Conservation (phyloP, 257 asterid species). For the Oldenlandia corymbosa region DNA sequence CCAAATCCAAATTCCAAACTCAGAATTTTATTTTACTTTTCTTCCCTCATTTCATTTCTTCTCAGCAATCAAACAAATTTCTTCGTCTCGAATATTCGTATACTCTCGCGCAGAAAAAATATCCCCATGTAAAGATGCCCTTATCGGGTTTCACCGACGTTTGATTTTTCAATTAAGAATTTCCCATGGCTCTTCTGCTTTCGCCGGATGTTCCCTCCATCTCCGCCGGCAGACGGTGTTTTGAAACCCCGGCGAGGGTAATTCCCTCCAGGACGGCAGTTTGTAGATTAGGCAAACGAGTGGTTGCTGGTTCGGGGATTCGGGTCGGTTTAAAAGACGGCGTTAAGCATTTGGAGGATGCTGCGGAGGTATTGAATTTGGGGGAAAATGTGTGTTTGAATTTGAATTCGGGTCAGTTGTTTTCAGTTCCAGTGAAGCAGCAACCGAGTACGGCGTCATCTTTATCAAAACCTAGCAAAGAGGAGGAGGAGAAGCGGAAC, state of each 20-base stretch:
- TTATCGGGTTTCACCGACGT: conserved; percentile 3
- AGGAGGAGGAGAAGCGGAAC: conserved; percentile 72
- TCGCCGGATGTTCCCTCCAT: conserved; percentile 30
- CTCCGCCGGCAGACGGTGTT: conserved; percentile 11
- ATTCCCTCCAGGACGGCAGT: conserved; percentile 5
- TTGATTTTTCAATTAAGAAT: conserved; percentile 10
- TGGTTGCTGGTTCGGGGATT: conserved; percentile 21
- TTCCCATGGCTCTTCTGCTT: conserved; percentile 32
- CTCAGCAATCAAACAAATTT: conserved; percentile 10
- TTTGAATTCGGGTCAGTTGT: conserved; percentile 25
- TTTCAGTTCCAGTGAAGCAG: conserved; percentile 43
- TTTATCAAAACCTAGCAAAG: conserved; percentile 33
- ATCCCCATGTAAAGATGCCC: background rate
- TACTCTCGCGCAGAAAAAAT: background rate
- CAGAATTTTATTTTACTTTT: background rate
- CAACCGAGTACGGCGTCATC: conserved; percentile 35
- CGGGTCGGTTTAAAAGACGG: conserved; percentile 29
- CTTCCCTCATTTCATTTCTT: too few species aligned
- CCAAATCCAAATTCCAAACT: conserved; percentile 5
- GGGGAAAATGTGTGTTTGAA: conserved; percentile 39
- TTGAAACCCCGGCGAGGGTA: conserved; percentile 12
- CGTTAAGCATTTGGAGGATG: conserved; percentile 60
- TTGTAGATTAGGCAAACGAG: conserved; percentile 19
- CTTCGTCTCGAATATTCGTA: conserved; percentile 14
- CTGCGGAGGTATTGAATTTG: conserved; percentile 34